These are phyloP conservation scores for Petrea volubilis DNA, from an alignment of 257 asterid genomes.

Conservation along the genomic window DNA sequence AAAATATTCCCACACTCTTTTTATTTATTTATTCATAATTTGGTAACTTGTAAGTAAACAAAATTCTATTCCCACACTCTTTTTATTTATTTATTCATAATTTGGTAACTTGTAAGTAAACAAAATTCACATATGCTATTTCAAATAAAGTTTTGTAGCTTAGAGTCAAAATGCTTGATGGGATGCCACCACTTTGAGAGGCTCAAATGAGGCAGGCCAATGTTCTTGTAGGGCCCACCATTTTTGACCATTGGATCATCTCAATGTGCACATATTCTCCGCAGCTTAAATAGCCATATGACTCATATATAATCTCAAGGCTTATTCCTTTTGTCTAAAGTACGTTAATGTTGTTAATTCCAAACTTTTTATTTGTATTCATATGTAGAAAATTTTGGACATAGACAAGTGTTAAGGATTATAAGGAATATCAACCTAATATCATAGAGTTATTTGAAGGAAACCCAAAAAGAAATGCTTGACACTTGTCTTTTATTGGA, in stretches of 20 bases:
- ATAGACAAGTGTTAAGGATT: background rate
- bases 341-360: background rate
- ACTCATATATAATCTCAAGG: background rate
- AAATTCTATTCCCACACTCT: no score
- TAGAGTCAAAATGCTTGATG: constrained; percentile 6
- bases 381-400: background rate
- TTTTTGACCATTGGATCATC: background rate
- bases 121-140: constrained; percentile 1
- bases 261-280: background rate
- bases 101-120: no score
- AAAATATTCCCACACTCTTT: no score
- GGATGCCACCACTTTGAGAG: constrained; percentile 8
- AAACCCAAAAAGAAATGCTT: background rate
- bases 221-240: constrained; percentile 10
- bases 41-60: no score
- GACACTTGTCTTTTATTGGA: background rate
- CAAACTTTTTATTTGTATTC: background rate
- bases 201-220: background rate
- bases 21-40: no score
- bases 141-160: constrained; percentile 14
- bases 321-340: background rate
- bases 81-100: no score
- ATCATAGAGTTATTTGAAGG: background rate
- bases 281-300: background rate
- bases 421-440: background rate